Conservation (phyloP, 768 basidiomycete species). For the Russula lepida region DNA sequence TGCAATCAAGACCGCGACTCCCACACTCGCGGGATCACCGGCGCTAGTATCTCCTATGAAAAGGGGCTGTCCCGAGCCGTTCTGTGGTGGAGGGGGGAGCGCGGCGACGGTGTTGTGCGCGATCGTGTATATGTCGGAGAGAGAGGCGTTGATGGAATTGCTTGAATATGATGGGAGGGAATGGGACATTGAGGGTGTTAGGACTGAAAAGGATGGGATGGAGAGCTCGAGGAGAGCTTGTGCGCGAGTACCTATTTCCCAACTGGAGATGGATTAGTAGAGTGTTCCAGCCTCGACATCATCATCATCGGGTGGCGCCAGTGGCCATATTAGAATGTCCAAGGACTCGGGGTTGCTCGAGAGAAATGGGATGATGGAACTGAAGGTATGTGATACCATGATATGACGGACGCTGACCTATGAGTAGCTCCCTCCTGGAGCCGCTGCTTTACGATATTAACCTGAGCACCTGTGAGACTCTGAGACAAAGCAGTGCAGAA, state of each 20-base stretch:
- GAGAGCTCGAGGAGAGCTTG: conserved; percentile 46
- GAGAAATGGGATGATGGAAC: no score
- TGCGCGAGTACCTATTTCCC: conserved; percentile 46
- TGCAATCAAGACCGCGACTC: conserved; percentile 57
- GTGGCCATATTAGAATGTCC: no score
- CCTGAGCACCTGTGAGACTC: conserved; percentile 29
- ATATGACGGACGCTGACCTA: conserved; percentile 27
- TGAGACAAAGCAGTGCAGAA: conserved; percentile 25
- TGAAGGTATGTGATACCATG: no score
- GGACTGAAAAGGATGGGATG: conserved; percentile 39
- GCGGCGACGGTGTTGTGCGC: conserved; percentile 40
- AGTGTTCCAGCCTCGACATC: no score
- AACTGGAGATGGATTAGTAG: conserved; percentile 28
- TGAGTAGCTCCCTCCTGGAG: conserved; percentile 36
- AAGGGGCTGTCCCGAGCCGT: conserved; percentile 45
- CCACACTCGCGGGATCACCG: conserved; percentile 74
- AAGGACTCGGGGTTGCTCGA: no score
- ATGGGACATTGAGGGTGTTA: conserved; percentile 26
- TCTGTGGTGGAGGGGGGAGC: conserved; percentile 36
- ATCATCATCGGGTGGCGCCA: no score
- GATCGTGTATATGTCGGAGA: conserved; percentile 52
- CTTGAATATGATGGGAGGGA: conserved; percentile 26
- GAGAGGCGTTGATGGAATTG: conserved; percentile 24
- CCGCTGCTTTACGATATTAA: conserved; percentile 30
- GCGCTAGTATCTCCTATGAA: conserved; percentile 51